Conservation (phyloP, 306 rosid species). For the Prunus campanulata region DNA sequence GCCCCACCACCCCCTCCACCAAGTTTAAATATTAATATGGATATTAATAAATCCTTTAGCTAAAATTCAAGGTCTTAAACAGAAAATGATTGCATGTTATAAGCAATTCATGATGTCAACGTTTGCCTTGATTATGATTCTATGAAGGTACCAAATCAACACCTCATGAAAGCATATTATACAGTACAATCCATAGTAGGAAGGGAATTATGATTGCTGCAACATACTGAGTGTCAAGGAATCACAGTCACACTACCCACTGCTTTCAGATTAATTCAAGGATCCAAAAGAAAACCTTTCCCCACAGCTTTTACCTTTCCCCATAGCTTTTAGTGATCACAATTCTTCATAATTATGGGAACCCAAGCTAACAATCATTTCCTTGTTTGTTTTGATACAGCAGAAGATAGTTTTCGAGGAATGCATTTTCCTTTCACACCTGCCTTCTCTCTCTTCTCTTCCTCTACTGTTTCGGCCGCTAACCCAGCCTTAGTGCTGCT, state of each 20-base stretch:
- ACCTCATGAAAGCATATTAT: no score
- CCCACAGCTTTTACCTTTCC: not conserved
- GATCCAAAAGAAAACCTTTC: no score
- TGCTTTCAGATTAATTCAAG: not conserved
- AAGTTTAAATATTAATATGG: no score
- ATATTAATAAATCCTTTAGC: no score
- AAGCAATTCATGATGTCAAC: no score
- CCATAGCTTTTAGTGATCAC: not conserved
- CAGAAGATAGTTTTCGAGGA: slow-evolving; percentile 49
- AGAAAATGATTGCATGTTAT: no score
- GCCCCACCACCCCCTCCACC: no score
- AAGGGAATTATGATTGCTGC: not conserved
- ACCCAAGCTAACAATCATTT: slow-evolving; percentile 23
- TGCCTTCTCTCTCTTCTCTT: slow-evolving; percentile 26
- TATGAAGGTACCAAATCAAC: no score
- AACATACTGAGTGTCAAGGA: not conserved
- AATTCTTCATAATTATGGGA: not conserved
- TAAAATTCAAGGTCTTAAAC: no score
- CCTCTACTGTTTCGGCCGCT: slow-evolving; percentile 29
- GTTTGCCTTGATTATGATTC: no score
- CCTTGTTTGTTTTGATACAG: slow-evolving; percentile 40
- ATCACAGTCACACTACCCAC: not conserved
- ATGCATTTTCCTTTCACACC: slow-evolving; percentile 44
- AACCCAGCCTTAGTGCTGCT: slow-evolving; percentile 51
- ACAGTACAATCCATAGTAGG: no score